Conservation (phyloP, 345 rosid species). For the Passiflora organensis region DNA sequence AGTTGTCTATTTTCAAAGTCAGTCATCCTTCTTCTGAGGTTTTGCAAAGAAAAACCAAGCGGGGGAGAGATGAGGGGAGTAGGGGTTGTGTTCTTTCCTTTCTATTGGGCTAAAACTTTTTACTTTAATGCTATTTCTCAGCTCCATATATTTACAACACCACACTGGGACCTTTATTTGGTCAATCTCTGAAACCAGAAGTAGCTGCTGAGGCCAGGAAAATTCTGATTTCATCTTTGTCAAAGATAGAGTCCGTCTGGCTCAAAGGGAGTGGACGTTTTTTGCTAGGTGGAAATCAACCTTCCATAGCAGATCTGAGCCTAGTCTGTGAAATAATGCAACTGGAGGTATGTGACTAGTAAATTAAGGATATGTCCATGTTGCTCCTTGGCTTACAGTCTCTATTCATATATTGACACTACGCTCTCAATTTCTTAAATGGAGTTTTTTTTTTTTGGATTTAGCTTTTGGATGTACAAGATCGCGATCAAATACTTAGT, state of each 20-base stretch:
- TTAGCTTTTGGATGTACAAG: conserved; percentile 62
- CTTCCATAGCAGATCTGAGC: conserved; percentile 82
- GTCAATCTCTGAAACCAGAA: conserved; percentile 43
- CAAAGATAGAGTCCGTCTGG: conserved; percentile 64
- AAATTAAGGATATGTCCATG: too few species aligned
- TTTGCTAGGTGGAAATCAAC: conserved; percentile 65
- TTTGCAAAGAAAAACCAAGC: too few species aligned
- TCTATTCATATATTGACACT: too few species aligned
- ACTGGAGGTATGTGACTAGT: conserved; percentile 54
- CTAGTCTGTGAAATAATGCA: conserved; percentile 79
- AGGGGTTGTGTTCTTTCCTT: too few species aligned
- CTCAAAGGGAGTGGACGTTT: conserved; percentile 63
- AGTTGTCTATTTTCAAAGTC: not conserved
- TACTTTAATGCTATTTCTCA: conserved; percentile 23
- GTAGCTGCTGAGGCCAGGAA: conserved; percentile 68
- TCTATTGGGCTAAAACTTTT: not conserved
- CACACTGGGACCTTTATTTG: conserved; percentile 48
- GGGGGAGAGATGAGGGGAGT: too few species aligned
- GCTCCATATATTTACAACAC: conserved; percentile 41
- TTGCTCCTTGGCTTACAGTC: too few species aligned
- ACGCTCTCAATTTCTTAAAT: too few species aligned
- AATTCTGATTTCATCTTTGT: conserved; percentile 42
- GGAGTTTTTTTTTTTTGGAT: not conserved
- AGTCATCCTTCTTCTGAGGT: not conserved
- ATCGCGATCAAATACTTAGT: conserved; percentile 42